These are phyloP conservation scores for Ogataea corticis DNA, from an alignment of 805 yeast genomes.

Conservation along the genomic window DNA sequence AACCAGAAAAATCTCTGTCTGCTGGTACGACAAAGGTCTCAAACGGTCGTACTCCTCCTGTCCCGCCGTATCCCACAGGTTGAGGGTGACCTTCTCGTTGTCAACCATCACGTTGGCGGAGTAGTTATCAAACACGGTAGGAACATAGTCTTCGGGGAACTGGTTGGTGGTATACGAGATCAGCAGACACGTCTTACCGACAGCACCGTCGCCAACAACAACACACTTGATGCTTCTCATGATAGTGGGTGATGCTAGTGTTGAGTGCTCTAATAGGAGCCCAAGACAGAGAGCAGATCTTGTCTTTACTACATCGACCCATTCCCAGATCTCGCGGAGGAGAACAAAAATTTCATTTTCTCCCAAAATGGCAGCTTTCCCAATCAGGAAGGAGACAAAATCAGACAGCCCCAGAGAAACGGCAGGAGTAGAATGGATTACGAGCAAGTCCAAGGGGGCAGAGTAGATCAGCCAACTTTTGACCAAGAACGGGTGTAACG, in stretches of 20 bases:
- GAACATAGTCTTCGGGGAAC: conserved; percentile 90
- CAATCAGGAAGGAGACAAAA: not conserved
- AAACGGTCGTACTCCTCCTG: conserved; percentile 89
- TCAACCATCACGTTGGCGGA: conserved; percentile 83
- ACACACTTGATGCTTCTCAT: conserved; percentile 70
- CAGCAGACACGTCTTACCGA: conserved; percentile 87
- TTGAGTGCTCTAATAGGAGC: not conserved
- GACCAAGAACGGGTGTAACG: too few relatives aligned
- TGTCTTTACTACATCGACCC: not conserved
- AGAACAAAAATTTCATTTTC: conserved; percentile 7
- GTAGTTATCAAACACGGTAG: conserved; percentile 92
- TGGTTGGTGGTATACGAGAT: conserved; percentile 90
- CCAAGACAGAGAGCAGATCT: not conserved
- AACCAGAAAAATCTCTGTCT: conserved; percentile 82
- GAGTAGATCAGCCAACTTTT: too few relatives aligned
- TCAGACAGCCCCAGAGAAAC: not conserved
- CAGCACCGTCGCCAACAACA: conserved; percentile 95
- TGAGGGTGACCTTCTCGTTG: conserved; percentile 78
- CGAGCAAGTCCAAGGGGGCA: too few relatives aligned
- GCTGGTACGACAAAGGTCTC: conserved; percentile 88
- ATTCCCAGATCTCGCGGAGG: conserved; percentile 7
- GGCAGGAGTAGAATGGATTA: not conserved
- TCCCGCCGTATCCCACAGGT: conserved; percentile 96
- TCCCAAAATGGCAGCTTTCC: conserved; percentile 12
- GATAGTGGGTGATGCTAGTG: not conserved